Percentiles rank a stretch among this genome's conserved stretches.
Evolutionary conservation across 176 grass and related monocot species (phyloP).

Genomic region (Avena atlantica): DNA sequence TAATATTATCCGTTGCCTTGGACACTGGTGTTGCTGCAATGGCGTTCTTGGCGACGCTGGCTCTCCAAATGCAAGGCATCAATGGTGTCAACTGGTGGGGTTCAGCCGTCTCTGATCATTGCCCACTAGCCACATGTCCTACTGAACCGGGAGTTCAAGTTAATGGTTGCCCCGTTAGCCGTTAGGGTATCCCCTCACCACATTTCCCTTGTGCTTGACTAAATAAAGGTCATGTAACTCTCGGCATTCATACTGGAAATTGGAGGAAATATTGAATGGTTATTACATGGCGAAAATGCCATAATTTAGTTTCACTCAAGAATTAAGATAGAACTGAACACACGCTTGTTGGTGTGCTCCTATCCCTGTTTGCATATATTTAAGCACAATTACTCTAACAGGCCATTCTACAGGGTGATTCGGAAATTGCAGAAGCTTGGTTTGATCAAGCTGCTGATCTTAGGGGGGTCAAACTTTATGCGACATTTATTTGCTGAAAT

Average conservation of each 20-base stretch:
- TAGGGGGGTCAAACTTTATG: too few relatives aligned
- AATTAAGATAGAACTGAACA: neutral
- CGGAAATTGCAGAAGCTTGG: too few relatives aligned
- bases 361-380: neutral
- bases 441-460: too few relatives aligned
- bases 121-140: slow-evolving; percentile 16
- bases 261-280: neutral
- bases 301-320: neutral
- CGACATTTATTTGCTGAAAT: too few relatives aligned
- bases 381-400: too few relatives aligned
- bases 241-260: neutral
- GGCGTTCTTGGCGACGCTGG: neutral
- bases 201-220: neutral
- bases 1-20: neutral
- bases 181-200: neutral
- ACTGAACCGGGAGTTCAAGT: slow-evolving; percentile 19
- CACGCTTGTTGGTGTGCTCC: neutral
- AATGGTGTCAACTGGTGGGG: slow-evolving; percentile 7
- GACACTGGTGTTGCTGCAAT: slow-evolving; percentile 10
- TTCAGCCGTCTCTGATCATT: neutral
- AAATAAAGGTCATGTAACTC: neutral
- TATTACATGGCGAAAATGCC: neutral
- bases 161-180: neutral
- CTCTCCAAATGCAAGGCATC: slow-evolving; percentile 6
- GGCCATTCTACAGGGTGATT: too few relatives aligned